A percentile compares a stretch with the other conserved stretches of the same genome.
Conservation (phyloP, 1,284 basidiomycete species). For the Erythrobasidium hasegawianum region DNA sequence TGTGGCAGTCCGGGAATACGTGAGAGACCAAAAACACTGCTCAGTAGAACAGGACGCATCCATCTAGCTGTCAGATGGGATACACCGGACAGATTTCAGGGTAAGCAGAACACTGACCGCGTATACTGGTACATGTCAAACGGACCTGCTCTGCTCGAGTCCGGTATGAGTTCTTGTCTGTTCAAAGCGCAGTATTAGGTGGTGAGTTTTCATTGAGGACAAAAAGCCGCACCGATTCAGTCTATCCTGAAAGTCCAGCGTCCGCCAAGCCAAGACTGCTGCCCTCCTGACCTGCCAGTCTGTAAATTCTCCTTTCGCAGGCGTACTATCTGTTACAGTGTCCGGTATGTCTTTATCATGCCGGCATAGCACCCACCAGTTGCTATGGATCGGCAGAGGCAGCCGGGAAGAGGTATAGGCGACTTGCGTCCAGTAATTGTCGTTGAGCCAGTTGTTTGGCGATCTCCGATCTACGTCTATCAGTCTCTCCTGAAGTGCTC, state of each 20-base stretch:
- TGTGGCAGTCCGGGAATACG: constrained; percentile 61
- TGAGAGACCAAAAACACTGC: constrained; percentile 68
- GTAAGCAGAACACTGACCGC: constrained; percentile 54
- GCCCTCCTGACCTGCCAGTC: constrained; percentile 82
- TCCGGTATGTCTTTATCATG: constrained; percentile 54
- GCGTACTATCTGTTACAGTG: constrained; percentile 38
- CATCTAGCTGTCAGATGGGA: constrained; percentile 32
- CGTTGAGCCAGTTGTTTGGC: constrained; percentile 90
- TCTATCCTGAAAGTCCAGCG: constrained; percentile 70
- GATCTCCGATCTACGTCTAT: constrained; percentile 81
- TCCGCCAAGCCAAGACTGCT: constrained; percentile 73
- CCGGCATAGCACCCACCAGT: constrained; percentile 92
- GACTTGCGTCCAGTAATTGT: constrained; percentile 87
- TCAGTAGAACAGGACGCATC: constrained; percentile 37
- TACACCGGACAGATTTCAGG: background rate
- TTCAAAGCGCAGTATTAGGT: background rate
- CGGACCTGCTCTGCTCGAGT: constrained; percentile 55
- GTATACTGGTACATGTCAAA: constrained; percentile 60
- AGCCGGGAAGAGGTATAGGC: constrained; percentile 87
- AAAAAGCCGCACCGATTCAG: constrained; percentile 58
- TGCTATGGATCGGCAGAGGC: constrained; percentile 84
- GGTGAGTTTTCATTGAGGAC: background rate
- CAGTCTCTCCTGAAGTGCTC: constrained; percentile 71
- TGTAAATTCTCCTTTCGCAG: constrained; percentile 53
- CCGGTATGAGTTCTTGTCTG: constrained; percentile 57